Base-by-base conservation (phyloP, 2,329 filamentous ascomycete species). In the Aphanoascus verrucosus region DNA sequence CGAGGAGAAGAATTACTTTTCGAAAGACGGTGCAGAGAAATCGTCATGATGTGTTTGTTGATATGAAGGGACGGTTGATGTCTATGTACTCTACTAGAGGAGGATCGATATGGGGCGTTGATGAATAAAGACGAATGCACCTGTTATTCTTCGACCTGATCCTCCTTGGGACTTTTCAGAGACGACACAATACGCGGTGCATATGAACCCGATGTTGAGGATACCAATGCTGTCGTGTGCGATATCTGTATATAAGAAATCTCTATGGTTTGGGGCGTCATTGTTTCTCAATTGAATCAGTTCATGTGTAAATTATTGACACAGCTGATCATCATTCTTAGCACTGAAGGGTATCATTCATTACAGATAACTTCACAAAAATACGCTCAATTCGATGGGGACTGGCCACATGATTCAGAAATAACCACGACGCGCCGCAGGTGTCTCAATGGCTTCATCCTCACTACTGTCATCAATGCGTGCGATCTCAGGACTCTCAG, bases 1-100 rank as follows among this genome's bases (percentile, higher is more conserved):
- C 60, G 72, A 80, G 65, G 80, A 84, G 70, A 79, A 82, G 69
- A 82, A 84, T 65, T 80, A 80, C 65, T 67, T 78, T 46, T 48
- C 51, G 19, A 53, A 48, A 19, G 50, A 52, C 9, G 41, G 41
- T n/a, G 23, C 3, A 19, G 48, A 35, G 1, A 52, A 52, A 41
- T 52, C 49, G 5, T 52, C 50, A 19, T 52, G 42, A 46, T 46
- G 14, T 46, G 11, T 7, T 38, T 28, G 34, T 12, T 15, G 45
- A 19, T 5, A 14, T 35, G 8, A 5, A 4, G 31, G 11, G 31
- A 47, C 32, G 15, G 32, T 3, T 15, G 23, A 32, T 23, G 28
- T 40, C 1, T 41, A 12, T 49, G 47, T 40, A 41, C 40, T 34
- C 43, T 50, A 50, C 40, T 42, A 19, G 38, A 34, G 31, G 48